These are phyloP conservation scores for Niebla homalea DNA, from an alignment of 495 filamentous ascomycete species.

Conservation along the genomic window DNA sequence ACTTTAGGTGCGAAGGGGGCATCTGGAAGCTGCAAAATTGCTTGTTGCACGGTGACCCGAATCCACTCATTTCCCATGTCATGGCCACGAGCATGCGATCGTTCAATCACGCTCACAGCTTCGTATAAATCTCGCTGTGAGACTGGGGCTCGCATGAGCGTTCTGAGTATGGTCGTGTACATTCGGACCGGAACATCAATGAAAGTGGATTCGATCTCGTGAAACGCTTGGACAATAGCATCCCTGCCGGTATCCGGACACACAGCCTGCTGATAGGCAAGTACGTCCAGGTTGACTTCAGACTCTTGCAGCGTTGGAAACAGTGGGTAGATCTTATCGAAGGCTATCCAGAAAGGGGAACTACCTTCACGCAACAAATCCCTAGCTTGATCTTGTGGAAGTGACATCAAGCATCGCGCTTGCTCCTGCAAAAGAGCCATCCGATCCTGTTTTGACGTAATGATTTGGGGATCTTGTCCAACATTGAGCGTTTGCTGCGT, in stretches of 20 bases:
- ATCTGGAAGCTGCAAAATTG: constrained; percentile 2
- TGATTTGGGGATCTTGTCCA: background rate
- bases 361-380: too few species aligned
- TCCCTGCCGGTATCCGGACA: constrained; percentile 30
- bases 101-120: constrained; percentile 33
- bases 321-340: constrained; percentile 25
- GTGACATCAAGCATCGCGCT: background rate
- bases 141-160: constrained; percentile 26
- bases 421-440: background rate
- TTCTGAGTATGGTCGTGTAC: constrained; percentile 24
- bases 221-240: constrained; percentile 20
- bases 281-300: constrained; percentile 23
- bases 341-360: constrained; percentile 33
- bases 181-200: constrained; percentile 25
- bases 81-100: constrained; percentile 30
- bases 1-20: background rate
- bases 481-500: background rate
- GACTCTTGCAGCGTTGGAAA: constrained; percentile 22
- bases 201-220: constrained; percentile 21
- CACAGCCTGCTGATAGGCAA: constrained; percentile 25
- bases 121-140: constrained; percentile 20
- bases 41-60: constrained; percentile 30
- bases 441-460: background rate
- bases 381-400: too few species aligned
- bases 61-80: constrained; percentile 32